Evolutionary conservation across 2,329 filamentous ascomycete genomes (phyloP), one percentile per base, ranked within the genome.

Genomic region (Leptosphaerulina australis): DNA sequence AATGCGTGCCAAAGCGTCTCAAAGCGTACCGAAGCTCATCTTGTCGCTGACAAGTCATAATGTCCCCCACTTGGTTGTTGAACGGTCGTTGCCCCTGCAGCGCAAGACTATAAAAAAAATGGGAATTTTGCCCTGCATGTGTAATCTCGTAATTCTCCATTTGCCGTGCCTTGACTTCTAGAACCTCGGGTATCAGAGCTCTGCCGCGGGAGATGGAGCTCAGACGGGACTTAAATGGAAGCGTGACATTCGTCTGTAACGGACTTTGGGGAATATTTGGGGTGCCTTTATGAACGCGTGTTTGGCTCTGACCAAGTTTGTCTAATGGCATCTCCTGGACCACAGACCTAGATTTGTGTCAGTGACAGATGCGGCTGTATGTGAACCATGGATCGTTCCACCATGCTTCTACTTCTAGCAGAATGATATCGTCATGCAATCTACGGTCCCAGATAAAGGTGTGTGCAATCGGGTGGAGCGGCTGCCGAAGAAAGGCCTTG

Each of bases 61-160:
- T 12, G 28, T 20, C 26, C 37, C 40, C 48, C 48, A 51, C 48
- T 40, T 51, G 25, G 41, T 28, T 8, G 15, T 5, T 28, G 11
- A 28, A 25, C 48, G 30, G 48, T 40, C 35, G 20, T 22, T 14
- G 41, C 48, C 48, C 48, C 41, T 51, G 48, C 48, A 51, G 48
- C 41, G 15, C 11, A 30, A 17, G 10, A 10, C 7, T 12, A n/a
- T 25, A 15, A 29, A 41, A 51, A 36, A 31, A 31, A n/a, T n/a
- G n/a, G 10, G 10, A 22, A 24, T 26, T 29, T 44, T 40, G 28
- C 40, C 48, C 48, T 51, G 48, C 48, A 51, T 45, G 20, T 18
- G 35, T 25, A 35, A 41, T 31, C 26, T 48, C 45, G 36, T 40
- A 36, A 41, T 33, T 38, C 17, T n/a, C 35, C 30, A 25, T 20